Conservation (phyloP, 768 basidiomycete species). For the Galerina sulciceps region DNA sequence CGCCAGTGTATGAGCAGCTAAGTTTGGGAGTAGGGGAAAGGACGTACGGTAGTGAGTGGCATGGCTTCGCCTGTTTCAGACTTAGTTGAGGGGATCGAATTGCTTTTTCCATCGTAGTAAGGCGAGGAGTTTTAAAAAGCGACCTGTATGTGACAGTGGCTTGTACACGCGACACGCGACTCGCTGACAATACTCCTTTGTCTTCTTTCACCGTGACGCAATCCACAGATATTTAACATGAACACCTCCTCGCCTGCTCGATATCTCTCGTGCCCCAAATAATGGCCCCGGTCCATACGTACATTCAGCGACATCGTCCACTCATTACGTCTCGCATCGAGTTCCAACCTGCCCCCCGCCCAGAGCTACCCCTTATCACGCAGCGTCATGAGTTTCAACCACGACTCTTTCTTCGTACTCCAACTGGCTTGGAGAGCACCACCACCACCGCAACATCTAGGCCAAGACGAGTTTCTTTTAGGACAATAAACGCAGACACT, state of each 20-base stretch:
- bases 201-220: no score
- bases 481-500: background rate
- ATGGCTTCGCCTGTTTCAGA: no score
- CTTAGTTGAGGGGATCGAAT: no score
- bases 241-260: no score
- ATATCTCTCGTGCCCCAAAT: no score
- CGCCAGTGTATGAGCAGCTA: no score
- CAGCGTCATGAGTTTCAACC: background rate
- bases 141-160: background rate
- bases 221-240: no score
- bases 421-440: background rate
- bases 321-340: slow-evolving; percentile 3
- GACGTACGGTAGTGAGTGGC: no score
- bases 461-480: background rate
- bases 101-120: no score
- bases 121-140: background rate
- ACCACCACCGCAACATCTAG: background rate
- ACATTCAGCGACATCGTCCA: background rate
- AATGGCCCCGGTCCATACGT: background rate
- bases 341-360: background rate
- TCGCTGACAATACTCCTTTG: background rate
- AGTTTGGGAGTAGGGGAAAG: no score
- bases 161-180: no score
- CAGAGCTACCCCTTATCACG: background rate
- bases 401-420: background rate